These are phyloP conservation scores for Tricholoma bakamatsutake DNA, from an alignment of 768 basidiomycete species.

Conservation along the genomic window DNA sequence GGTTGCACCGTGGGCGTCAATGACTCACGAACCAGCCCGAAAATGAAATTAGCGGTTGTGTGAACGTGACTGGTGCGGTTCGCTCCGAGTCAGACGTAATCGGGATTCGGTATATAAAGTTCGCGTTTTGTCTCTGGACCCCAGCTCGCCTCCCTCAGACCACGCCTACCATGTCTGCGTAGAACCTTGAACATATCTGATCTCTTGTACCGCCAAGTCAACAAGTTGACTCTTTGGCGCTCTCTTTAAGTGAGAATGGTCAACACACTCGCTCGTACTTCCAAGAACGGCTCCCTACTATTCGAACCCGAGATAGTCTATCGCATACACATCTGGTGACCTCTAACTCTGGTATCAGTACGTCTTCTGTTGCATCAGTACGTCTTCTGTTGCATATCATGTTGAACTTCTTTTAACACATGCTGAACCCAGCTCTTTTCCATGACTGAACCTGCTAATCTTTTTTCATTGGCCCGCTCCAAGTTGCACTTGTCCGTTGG, in stretches of 20 bases:
- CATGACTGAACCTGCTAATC: conserved; percentile 36
- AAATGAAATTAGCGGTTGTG: background rate
- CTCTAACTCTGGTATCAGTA: conserved; percentile 13
- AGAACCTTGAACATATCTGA: conserved; percentile 22
- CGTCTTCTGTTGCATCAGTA: background rate
- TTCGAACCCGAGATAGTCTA: conserved; percentile 86
- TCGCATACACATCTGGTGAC: conserved; percentile 64
- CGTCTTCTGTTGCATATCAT: background rate
- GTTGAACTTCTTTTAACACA: background rate
- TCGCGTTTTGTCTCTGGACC: conserved; percentile 12
- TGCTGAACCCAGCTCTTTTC: conserved; percentile 10
- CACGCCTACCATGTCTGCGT: conserved; percentile 39
- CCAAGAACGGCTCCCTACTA: conserved; percentile 81
- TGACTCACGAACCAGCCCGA: background rate
- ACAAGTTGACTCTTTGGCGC: conserved; percentile 37
- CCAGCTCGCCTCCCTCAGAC: conserved; percentile 14
- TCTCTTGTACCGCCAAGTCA: conserved; percentile 30
- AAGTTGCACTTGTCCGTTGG: conserved; percentile 65
- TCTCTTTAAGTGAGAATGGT: conserved; percentile 55
- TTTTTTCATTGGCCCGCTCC: conserved; percentile 62
- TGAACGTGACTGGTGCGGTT: conserved; percentile 16
- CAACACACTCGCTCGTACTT: conserved; percentile 74
- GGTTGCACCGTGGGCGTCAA: too few relatives aligned
- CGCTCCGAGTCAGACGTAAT: conserved; percentile 12
- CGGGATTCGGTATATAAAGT: conserved; percentile 20